Conservation (phyloP, 495 filamentous ascomycete species). For the Amphirosellinia nigrospora region DNA sequence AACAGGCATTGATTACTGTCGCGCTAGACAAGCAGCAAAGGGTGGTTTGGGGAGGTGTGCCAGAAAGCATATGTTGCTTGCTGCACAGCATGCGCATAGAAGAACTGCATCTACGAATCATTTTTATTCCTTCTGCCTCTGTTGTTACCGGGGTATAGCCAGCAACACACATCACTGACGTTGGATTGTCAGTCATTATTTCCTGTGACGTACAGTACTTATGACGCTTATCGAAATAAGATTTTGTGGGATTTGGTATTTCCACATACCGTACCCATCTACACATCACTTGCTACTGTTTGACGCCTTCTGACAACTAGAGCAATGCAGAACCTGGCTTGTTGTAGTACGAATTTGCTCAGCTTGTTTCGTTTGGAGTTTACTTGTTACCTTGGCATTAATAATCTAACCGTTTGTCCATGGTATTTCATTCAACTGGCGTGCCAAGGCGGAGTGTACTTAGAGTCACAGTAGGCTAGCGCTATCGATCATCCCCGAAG, state of each 20-base stretch:
- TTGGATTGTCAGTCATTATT: conserved; percentile 11
- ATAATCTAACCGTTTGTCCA: conserved; percentile 4
- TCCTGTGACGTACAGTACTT: conserved; percentile 6
- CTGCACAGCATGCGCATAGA: not conserved
- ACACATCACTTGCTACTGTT: not conserved
- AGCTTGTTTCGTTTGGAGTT: not conserved
- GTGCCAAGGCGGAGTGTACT: not conserved
- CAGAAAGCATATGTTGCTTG: not conserved
- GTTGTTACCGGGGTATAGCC: not conserved
- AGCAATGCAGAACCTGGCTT: not conserved
- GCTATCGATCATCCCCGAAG: not conserved
- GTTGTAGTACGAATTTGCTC: not conserved
- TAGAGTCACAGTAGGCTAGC: not conserved
- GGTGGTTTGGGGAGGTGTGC: conserved; percentile 4
- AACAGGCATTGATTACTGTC: conserved; percentile 43
- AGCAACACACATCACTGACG: not conserved
- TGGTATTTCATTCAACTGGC: not conserved
- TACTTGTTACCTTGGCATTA: conserved; percentile 5
- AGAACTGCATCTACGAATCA: not conserved
- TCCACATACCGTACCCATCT: not conserved
- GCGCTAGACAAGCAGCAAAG: conserved; percentile 48
- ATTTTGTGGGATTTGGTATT: not conserved
- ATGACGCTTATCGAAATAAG: not conserved
- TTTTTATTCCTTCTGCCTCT: not conserved
- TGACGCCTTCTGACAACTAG: not conserved